Evolutionary conservation across 192 early-diverging fungal genomes (phyloP).

Genomic region (Coemansia sp.): DNA sequence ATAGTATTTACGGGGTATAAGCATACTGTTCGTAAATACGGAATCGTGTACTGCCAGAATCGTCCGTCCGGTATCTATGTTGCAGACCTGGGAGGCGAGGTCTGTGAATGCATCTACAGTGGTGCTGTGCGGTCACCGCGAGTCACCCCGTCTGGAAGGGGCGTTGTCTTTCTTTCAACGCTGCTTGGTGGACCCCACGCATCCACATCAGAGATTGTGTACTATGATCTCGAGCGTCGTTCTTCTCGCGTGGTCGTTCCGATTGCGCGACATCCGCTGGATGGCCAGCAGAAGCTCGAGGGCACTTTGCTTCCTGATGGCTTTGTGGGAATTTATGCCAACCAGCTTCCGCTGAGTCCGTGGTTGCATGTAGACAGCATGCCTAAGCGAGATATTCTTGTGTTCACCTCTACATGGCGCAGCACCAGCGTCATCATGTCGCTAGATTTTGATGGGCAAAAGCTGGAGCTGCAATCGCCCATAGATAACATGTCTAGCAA

Average conservation of each 20-base stretch:
- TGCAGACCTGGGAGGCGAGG: constrained; percentile 32
- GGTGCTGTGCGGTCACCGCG: constrained; percentile 63
- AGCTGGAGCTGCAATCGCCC: constrained; percentile 57
- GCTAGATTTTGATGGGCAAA: constrained; percentile 52
- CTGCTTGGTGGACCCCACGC: constrained; percentile 68
- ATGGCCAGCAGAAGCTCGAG: constrained; percentile 11
- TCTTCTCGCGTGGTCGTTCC: constrained; percentile 23
- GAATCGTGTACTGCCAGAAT: constrained; percentile 71
- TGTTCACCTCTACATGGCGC: constrained; percentile 44
- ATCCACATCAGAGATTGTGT: constrained; percentile 56
- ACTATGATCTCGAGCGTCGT: constrained; percentile 31
- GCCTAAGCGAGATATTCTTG: constrained; percentile 18
- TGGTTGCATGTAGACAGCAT: constrained; percentile 19
- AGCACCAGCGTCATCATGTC: constrained; percentile 39
- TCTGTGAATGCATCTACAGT: constrained; percentile 33
- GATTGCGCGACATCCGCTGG: constrained; percentile 15
- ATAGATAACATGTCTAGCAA: constrained; percentile 50
- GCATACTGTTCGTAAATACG: constrained; percentile 58
- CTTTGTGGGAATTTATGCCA: constrained; percentile 72
- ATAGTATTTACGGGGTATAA: constrained; percentile 70
- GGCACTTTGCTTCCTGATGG: constrained; percentile 37
- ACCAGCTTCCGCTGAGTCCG: constrained; percentile 52
- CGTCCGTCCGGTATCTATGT: constrained; percentile 61
- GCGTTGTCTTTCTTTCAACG: constrained; percentile 65
- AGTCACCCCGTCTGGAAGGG: constrained; percentile 53